Evolutionary conservation across 2,329 filamentous ascomycete species (phyloP).

Genomic region (Talaromyces sp.): DNA sequence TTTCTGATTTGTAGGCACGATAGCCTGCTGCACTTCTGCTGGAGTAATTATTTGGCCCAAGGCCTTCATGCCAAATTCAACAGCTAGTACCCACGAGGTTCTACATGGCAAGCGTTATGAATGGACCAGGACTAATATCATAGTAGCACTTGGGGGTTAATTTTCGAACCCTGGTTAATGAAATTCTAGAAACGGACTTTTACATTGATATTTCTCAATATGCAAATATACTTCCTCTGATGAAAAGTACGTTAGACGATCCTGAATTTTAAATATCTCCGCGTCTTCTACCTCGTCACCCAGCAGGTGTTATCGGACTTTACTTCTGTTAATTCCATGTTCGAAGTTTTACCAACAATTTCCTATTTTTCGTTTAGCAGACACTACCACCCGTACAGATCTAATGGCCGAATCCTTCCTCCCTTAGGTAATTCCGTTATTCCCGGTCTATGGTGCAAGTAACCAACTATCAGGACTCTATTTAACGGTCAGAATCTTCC

Average conservation of each 20-base stretch:
- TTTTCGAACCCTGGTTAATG: neutral
- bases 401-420: neutral
- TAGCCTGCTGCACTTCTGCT: neutral
- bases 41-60: neutral
- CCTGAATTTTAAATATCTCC: neutral
- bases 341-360: neutral
- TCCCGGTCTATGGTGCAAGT: neutral
- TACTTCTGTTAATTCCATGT: neutral
- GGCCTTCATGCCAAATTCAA: no score
- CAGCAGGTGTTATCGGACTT: neutral
- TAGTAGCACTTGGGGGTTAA: neutral
- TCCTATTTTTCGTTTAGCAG: neutral
- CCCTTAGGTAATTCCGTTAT: neutral
- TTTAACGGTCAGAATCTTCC: neutral
- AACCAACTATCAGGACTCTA: neutral
- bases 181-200: neutral
- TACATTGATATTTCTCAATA: neutral
- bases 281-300: neutral
- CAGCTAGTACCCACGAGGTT: no score
- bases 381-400: neutral
- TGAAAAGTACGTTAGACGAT: neutral
- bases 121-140: neutral
- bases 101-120: neutral
- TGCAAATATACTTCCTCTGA: neutral
- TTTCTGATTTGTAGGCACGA: neutral